Conservation (phyloP, 2,329 filamentous ascomycete species). For the Scopulariopsis brevicaulis region DNA sequence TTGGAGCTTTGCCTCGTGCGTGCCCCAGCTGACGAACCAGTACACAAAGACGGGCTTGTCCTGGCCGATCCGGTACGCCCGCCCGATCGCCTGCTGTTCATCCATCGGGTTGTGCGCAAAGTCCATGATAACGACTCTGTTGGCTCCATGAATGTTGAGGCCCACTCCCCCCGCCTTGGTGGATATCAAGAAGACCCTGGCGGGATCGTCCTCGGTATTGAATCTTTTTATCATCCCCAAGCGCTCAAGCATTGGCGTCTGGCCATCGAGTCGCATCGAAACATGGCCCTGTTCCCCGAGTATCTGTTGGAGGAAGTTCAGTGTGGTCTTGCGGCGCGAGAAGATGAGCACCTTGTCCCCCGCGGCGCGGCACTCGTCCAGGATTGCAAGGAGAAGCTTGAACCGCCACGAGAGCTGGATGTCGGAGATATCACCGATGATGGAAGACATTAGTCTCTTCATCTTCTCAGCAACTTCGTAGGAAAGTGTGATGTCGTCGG, state of each 20-base stretch:
- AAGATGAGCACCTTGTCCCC: constrained; percentile 75
- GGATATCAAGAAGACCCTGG: constrained; percentile 66
- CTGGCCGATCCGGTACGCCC: constrained; percentile 80
- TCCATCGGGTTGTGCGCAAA: constrained; percentile 69
- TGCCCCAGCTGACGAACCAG: constrained; percentile 65
- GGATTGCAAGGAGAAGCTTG: constrained; percentile 38
- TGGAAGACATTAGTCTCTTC: background rate
- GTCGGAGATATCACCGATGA: constrained; percentile 27
- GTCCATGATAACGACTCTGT: constrained; percentile 79
- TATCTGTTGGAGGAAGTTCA: constrained; percentile 56
- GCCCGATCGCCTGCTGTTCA: constrained; percentile 79
- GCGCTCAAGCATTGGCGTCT: constrained; percentile 40
- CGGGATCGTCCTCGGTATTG: constrained; percentile 8
- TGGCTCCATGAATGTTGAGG: constrained; percentile 74
- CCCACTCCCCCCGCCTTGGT: constrained; percentile 74
- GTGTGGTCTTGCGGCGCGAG: constrained; percentile 56
- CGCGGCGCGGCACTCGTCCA: constrained; percentile 47
- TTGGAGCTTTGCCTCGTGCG: constrained; percentile 65
- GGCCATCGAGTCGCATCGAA: constrained; percentile 56
- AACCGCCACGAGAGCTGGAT: constrained; percentile 40
- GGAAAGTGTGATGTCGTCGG: background rate
- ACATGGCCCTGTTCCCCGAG: constrained; percentile 36
- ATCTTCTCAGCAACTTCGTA: background rate
- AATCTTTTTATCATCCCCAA: constrained; percentile 36
- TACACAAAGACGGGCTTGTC: constrained; percentile 75